phyloP scores from a whole-genome alignment of 495 filamentous ascomycete species.

The Talaromyces ruber region DNA sequence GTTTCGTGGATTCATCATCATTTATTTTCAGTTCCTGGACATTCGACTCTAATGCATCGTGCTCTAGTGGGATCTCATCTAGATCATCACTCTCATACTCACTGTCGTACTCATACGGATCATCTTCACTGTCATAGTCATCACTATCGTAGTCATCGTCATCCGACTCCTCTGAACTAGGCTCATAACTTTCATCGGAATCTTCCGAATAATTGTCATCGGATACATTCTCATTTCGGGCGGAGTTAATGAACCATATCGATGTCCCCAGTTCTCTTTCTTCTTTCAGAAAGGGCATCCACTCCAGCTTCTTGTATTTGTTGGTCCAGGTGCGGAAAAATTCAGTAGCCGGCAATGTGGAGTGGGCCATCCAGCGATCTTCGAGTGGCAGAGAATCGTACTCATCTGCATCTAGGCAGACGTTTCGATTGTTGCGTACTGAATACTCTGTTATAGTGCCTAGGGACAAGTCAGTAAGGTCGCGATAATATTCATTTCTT shows the following conservation, averaged over 20 bases:
- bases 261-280: background rate
- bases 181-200: slow-evolving; percentile 4
- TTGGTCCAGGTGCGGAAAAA: slow-evolving; percentile 8
- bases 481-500: background rate
- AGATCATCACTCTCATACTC: slow-evolving; percentile 2
- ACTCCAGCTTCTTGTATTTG: slow-evolving; percentile 8
- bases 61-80: background rate
- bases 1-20: background rate
- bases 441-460: slow-evolving; percentile 3
- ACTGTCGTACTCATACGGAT: slow-evolving; percentile 2
- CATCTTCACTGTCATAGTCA: background rate
- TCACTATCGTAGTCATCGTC: slow-evolving; percentile 1
- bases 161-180: slow-evolving; percentile 1
- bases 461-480: background rate
- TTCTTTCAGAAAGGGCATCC: slow-evolving; percentile 7
- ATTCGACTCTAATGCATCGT: background rate
- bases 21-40: background rate
- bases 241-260: background rate
- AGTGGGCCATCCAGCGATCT: slow-evolving; percentile 12
- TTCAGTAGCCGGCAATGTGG: background rate
- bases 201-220: background rate
- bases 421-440: slow-evolving; percentile 2
- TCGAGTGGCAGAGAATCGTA: slow-evolving; percentile 4
- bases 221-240: background rate
- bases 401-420: slow-evolving; percentile 5